These are phyloP conservation scores for Colletotrichum sp. DNA, from an alignment of 2,329 filamentous ascomycete genomes.

Conservation along the genomic window DNA sequence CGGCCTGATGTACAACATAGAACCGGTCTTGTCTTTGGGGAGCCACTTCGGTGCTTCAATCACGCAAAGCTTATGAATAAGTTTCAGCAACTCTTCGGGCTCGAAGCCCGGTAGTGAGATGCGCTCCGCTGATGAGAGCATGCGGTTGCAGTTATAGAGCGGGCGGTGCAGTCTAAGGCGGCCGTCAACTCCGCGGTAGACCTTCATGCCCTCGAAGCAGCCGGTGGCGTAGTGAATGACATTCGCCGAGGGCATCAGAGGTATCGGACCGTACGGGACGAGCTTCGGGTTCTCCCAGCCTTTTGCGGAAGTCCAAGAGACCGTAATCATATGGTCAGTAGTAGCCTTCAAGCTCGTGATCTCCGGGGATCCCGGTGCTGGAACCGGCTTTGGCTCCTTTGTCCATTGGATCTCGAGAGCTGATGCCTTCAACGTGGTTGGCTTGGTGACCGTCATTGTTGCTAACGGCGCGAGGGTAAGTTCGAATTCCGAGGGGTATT, in stretches of 20 bases:
- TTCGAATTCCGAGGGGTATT: background rate
- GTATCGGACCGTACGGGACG: slow-evolving; percentile 68
- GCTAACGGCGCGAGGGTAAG: fast-evolving
- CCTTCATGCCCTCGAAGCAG: slow-evolving; percentile 76
- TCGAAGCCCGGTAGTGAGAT: slow-evolving; percentile 71
- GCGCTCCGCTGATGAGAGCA: slow-evolving; percentile 51
- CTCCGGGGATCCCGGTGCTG: background rate
- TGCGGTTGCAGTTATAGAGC: slow-evolving; percentile 63
- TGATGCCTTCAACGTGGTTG: background rate
- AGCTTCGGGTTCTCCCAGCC: slow-evolving; percentile 72
- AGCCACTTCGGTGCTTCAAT: background rate
- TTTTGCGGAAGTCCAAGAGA: slow-evolving; percentile 59
- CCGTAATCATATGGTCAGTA: slow-evolving; percentile 72
- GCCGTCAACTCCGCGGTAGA: slow-evolving; percentile 72
- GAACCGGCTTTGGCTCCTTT: background rate
- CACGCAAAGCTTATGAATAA: background rate
- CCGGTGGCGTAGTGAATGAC: slow-evolving; percentile 78
- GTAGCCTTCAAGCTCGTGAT: background rate
- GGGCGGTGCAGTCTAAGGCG: slow-evolving; percentile 71
- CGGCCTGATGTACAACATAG: background rate
- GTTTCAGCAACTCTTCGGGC: slow-evolving; percentile 59
- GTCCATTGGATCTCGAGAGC: background rate
- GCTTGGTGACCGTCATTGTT: background rate
- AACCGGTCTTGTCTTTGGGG: background rate
- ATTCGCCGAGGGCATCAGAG: slow-evolving; percentile 71